Evolutionary conservation across 352 stramenopile species (phyloP).

Genomic region (Peronospora belbahrii): DNA sequence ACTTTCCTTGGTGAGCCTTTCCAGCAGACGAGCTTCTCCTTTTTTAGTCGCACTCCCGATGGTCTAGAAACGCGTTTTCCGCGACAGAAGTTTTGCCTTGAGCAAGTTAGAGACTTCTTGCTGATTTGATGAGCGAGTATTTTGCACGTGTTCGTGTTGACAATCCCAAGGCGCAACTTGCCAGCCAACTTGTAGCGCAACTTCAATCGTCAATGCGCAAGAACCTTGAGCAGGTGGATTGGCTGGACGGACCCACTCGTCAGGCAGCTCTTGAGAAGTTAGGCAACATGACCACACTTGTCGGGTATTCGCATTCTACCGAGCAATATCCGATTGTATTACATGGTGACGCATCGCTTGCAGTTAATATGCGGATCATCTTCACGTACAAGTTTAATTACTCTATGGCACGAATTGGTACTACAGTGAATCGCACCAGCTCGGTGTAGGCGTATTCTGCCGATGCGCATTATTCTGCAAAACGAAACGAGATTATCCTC

Average conservation of each 20-base stretch:
- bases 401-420: constrained; percentile 31
- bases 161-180: constrained; percentile 57
- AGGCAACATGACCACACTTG: constrained; percentile 57
- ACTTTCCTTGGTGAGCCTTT: constrained; percentile 57
- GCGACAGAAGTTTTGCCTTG: constrained; percentile 87
- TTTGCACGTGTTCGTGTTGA: constrained; percentile 89
- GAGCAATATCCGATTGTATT: constrained; percentile 59
- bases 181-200: constrained; percentile 79
- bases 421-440: constrained; percentile 47
- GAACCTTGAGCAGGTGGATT: constrained; percentile 72
- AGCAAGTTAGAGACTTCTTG: constrained; percentile 38
- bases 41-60: constrained; percentile 68
- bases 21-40: constrained; percentile 84
- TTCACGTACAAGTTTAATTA: constrained; percentile 36
- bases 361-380: constrained; percentile 47
- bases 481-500: constrained; percentile 91
- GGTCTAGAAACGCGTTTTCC: constrained; percentile 81
- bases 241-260: constrained; percentile 84
- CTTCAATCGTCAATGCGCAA: constrained; percentile 77
- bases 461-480: constrained; percentile 79
- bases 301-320: constrained; percentile 40
- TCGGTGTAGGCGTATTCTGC: constrained; percentile 89
- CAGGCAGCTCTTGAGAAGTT: constrained; percentile 86
- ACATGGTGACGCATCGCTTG: constrained; percentile 22
- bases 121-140: constrained; percentile 83